Conservation (phyloP, 805 yeast genomes). For the Saccharomycopsis selenospora region DNA sequence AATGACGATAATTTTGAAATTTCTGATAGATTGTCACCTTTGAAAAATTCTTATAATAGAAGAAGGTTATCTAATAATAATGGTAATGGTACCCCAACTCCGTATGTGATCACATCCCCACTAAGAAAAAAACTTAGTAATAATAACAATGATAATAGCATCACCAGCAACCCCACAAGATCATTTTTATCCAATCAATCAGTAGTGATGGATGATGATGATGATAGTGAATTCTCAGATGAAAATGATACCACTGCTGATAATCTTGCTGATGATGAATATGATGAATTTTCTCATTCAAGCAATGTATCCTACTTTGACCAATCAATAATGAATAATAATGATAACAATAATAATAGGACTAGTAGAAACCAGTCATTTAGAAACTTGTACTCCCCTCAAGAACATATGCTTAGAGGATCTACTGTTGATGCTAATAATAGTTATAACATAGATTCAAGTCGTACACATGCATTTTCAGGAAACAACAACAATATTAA, state of each 20-base stretch:
- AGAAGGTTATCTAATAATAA: slow-evolving; percentile 6
- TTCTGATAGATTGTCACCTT: slow-evolving; percentile 12
- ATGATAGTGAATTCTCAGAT: slow-evolving; percentile 19
- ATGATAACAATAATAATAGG: neutral
- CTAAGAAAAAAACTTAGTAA: neutral
- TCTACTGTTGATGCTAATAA: too few relatives aligned
- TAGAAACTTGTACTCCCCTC: too few relatives aligned
- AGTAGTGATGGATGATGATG: slow-evolving; percentile 8
- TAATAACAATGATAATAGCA: neutral
- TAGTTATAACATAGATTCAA: too few relatives aligned
- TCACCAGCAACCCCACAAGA: neutral
- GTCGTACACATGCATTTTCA: too few relatives aligned
- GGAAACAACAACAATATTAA: too few relatives aligned
- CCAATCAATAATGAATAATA: neutral
- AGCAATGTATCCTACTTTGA: neutral
- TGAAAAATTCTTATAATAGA: slow-evolving; percentile 1
- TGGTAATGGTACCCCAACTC: neutral
- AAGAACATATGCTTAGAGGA: too few relatives aligned
- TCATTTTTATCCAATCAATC: neutral
- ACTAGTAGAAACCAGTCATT: neutral
- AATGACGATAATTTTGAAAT: slow-evolving; percentile 20
- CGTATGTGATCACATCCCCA: neutral
- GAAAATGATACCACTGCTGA: slow-evolving; percentile 3
- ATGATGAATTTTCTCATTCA: neutral
- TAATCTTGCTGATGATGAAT: neutral